Percentiles rank a stretch among this genome's conserved stretches.
phyloP scores from a whole-genome alignment of 192 early-diverging fungal genomes.

The Podila epicladia region DNA sequence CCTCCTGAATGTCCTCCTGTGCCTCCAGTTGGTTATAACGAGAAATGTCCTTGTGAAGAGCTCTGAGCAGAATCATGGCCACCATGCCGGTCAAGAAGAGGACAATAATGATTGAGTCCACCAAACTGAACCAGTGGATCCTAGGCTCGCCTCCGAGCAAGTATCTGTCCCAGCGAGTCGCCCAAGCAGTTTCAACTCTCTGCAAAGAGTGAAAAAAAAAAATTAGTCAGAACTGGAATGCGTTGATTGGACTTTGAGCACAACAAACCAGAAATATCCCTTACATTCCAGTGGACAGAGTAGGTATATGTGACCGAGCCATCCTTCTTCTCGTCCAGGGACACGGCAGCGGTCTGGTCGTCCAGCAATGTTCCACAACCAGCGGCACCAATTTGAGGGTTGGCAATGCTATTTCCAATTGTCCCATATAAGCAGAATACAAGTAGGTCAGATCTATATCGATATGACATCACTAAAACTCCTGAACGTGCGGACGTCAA shows the following conservation, averaged over 20 bases:
- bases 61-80: constrained; percentile 87
- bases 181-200: constrained; percentile 71
- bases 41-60: constrained; percentile 91
- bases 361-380: constrained; percentile 19
- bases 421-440: not conserved
- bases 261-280: not conserved
- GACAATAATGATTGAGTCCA: constrained; percentile 95
- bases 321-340: constrained; percentile 18
- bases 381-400: constrained; percentile 4
- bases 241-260: not conserved
- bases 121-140: constrained; percentile 96
- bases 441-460: not conserved
- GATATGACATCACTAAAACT: not conserved
- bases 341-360: constrained; percentile 13
- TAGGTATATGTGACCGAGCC: constrained; percentile 32
- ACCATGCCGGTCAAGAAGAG: constrained; percentile 94
- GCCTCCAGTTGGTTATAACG: constrained; percentile 84
- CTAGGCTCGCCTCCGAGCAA: constrained; percentile 86
- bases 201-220: constrained; percentile 9
- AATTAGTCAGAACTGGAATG: not conserved
- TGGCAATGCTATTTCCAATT: constrained; percentile 24
- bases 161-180: constrained; percentile 90
- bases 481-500: not conserved
- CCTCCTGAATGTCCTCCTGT: constrained; percentile 84
- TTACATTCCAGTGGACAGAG: constrained; percentile 43